Evolutionary conservation across 805 yeast genomes (phyloP).

Genomic region (Candida patagonica): DNA sequence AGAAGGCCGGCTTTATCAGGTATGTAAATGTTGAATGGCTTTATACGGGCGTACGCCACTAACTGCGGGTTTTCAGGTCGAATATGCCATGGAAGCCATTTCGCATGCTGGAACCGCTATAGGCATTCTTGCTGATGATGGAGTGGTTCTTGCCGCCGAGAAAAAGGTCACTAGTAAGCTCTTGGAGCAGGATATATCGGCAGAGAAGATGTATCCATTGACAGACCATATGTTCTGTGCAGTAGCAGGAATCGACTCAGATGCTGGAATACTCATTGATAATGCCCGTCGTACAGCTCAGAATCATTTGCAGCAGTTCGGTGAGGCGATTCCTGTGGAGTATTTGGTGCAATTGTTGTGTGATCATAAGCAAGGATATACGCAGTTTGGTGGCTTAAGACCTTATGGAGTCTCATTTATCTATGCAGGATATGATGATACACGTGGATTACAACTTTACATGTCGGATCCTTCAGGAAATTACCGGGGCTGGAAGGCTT

Average conservation of each 20-base stretch:
- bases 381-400: constrained; percentile 97
- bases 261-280: constrained; percentile 84
- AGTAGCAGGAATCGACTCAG: constrained; percentile 97
- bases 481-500: constrained; percentile 98
- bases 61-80: constrained; percentile 47
- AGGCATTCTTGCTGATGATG: constrained; percentile 68
- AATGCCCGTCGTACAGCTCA: constrained; percentile 83
- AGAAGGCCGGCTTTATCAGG: constrained; percentile 95
- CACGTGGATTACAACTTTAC: constrained; percentile 82
- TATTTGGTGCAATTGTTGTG: constrained; percentile 79
- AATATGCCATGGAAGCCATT: constrained; percentile 89
- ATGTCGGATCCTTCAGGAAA: constrained; percentile 97
- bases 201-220: constrained; percentile 83
- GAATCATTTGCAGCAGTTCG: constrained; percentile 72
- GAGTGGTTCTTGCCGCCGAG: constrained; percentile 95
- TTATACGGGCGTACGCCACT: neutral
- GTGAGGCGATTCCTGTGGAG: constrained; percentile 92
- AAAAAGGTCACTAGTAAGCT: constrained; percentile 88
- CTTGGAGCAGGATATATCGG: constrained; percentile 85
- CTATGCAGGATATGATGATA: constrained; percentile 90
- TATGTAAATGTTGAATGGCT: constrained; percentile 22
- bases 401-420: constrained; percentile 97
- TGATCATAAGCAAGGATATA: constrained; percentile 93
- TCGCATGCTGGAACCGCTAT: constrained; percentile 77
- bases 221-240: constrained; percentile 74